These are phyloP conservation scores for Gonium pectorale DNA, from an alignment of 139 green algal genomes.

Conservation along the genomic window DNA sequence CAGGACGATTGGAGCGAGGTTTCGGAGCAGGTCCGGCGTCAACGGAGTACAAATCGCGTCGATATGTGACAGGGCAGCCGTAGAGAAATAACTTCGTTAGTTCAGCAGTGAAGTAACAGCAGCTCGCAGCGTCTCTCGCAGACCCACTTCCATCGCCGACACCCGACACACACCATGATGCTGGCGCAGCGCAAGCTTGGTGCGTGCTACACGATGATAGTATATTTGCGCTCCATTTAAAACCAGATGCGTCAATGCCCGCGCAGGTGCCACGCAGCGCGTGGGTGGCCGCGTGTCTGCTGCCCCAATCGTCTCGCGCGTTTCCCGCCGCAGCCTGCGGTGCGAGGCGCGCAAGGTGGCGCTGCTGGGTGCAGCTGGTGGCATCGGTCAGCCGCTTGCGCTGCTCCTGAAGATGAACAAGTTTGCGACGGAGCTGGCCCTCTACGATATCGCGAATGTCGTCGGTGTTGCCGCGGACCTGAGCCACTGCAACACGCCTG, in stretches of 20 bases:
- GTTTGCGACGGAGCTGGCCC: conserved; percentile 87
- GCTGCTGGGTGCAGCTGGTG: conserved; percentile 85
- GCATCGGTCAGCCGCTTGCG: conserved; percentile 89
- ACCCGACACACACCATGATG: conserved; percentile 12
- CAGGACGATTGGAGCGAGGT: too few relatives aligned
- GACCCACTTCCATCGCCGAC: too few relatives aligned
- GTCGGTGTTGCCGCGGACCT: conserved; percentile 95
- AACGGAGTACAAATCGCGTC: too few relatives aligned
- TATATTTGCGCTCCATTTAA: too few relatives aligned
- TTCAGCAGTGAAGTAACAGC: too few relatives aligned
- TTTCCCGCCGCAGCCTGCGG: background rate
- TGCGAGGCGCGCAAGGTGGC: conserved; percentile 67
- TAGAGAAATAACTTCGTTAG: too few relatives aligned
- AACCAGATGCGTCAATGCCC: too few relatives aligned
- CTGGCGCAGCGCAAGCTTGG: conserved; percentile 7
- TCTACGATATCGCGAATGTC: conserved; percentile 97
- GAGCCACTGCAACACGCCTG: conserved; percentile 91
- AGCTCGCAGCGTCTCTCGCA: too few relatives aligned
- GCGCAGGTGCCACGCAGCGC: conserved; percentile 7
- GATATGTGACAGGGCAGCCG: too few relatives aligned
- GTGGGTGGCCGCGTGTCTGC: background rate
- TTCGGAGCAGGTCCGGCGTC: too few relatives aligned
- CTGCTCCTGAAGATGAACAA: conserved; percentile 94
- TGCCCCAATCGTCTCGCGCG: conserved; percentile 7
- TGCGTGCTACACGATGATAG: background rate